Percentiles rank a stretch among this genome's conserved stretches.
Evolutionary conservation across 768 basidiomycete genomes (phyloP).

Genomic region (Lactarius tabidus): DNA sequence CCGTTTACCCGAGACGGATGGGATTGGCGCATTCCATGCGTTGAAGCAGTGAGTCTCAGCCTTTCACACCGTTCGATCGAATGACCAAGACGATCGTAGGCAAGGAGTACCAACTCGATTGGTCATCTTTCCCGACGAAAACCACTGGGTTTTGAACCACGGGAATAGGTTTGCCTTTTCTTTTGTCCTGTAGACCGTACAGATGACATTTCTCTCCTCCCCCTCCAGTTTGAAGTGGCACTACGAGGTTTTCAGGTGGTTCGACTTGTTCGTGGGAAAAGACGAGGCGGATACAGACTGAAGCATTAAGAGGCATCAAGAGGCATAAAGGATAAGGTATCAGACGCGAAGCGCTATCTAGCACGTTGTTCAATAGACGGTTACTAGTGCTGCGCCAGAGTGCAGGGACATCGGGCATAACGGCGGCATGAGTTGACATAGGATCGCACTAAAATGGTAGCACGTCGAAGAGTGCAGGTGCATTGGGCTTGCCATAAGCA

Average conservation of each 20-base stretch:
- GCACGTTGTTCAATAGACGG: not conserved
- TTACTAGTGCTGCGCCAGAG: not conserved
- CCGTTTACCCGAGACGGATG: slow-evolving; percentile 79
- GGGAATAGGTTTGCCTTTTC: slow-evolving; percentile 55
- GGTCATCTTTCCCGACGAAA: slow-evolving; percentile 85
- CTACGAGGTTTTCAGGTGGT: slow-evolving; percentile 90
- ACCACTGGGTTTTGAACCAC: slow-evolving; percentile 86
- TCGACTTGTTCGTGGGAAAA: slow-evolving; percentile 60
- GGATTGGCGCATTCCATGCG: slow-evolving; percentile 81
- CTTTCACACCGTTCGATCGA: not conserved
- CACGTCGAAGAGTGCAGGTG: too few species aligned
- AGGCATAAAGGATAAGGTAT: not conserved
- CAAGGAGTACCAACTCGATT: slow-evolving; percentile 68
- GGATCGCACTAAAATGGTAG: too few species aligned
- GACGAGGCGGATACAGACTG: slow-evolving; percentile 11
- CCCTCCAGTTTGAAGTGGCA: slow-evolving; percentile 82
- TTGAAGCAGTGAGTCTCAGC: slow-evolving; percentile 65
- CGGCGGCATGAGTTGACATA: too few species aligned
- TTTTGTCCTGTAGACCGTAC: not conserved
- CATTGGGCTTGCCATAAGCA: not conserved
- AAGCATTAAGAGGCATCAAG: slow-evolving; percentile 10
- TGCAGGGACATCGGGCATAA: not conserved
- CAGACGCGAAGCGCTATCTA: not conserved
- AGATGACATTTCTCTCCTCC: not conserved
- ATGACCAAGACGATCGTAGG: slow-evolving; percentile 36